Evolutionary conservation across 2,329 filamentous ascomycete species (phyloP), one percentile per base, ranked within the genome.

Genomic region (Cladosporium sp.): DNA sequence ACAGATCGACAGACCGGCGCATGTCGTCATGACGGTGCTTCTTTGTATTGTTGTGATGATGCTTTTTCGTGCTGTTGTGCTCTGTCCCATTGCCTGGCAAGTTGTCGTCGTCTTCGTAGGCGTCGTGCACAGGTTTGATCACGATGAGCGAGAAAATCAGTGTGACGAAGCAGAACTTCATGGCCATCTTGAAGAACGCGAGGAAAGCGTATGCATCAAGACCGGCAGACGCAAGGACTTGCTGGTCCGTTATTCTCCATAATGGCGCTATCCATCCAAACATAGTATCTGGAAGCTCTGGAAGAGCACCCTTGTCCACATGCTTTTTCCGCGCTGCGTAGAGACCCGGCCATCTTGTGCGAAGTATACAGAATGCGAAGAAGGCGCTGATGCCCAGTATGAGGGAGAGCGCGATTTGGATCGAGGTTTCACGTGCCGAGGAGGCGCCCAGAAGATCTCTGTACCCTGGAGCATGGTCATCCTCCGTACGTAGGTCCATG

Each of bases 121-220:
- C 83, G 59, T 83, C 81, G 70, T 97, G 95, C 60, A 99, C 88
- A 0, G 94, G 95, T 63, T 88, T 87, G 64, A 99, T 88, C 3
- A 99, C 84, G 15, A 84, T 80, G 37, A 89, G 79, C 28, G 92
- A 88, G 69, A 97, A 91, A 73, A 96, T 85, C 59, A 94, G 84
- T 67, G 95, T 88, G 54, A 89, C 78, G 15, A 84, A 78, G 52
- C 97, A 87, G 66, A 97, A 88, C 62, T 88, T 90, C 64, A 92
- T 89, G 12, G 93, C 88, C 85, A 97, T 94, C 72, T 92, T 95
- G 81, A 97, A 97, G 75, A 99, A 99, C 15, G 88, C 84, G 14
- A 99, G 81, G 71, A 99, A 97, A 64, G 97, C 94, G 76, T 90
- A 99, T 52, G 94, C 94, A 77, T 99, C 94, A 51, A 99, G 82